These are phyloP conservation scores for Dioszegia hungarica DNA, from an alignment of 768 basidiomycete genomes.

Conservation along the genomic window DNA sequence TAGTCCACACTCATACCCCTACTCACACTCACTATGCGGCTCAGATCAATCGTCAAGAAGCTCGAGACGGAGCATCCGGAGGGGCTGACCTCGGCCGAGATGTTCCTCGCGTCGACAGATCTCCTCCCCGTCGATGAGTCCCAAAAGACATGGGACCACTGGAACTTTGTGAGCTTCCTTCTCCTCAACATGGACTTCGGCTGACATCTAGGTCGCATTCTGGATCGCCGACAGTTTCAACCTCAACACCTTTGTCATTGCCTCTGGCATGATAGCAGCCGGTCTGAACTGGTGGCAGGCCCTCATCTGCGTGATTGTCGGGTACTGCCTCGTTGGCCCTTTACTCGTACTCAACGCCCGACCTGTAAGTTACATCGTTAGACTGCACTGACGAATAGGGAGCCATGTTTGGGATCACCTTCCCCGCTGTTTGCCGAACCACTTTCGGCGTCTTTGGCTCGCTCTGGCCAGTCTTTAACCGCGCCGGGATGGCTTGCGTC, in stretches of 20 bases:
- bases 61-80: conserved; percentile 58
- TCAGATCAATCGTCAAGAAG: background rate
- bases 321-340: conserved; percentile 57
- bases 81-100: conserved; percentile 56
- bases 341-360: conserved; percentile 74
- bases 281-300: conserved; percentile 51
- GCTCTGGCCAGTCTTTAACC: conserved; percentile 67
- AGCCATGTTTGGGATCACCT: conserved; percentile 67
- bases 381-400: conserved; percentile 48
- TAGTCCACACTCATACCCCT: background rate
- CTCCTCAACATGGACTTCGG: background rate
- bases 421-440: conserved; percentile 53
- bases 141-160: conserved; percentile 62
- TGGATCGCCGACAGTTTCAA: conserved; percentile 71
- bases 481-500: conserved; percentile 42
- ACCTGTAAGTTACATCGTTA: conserved; percentile 47
- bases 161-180: conserved; percentile 58
- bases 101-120: conserved; percentile 65
- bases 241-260: conserved; percentile 49
- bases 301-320: conserved; percentile 63
- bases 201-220: conserved; percentile 49
- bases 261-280: conserved; percentile 40
- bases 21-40: conserved; percentile 1
- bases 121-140: conserved; percentile 63
- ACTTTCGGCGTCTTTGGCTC: conserved; percentile 74